phyloP scores from a whole-genome alignment of 2,329 filamentous ascomycete genomes.

The Cladobotryum mycophilum region DNA sequence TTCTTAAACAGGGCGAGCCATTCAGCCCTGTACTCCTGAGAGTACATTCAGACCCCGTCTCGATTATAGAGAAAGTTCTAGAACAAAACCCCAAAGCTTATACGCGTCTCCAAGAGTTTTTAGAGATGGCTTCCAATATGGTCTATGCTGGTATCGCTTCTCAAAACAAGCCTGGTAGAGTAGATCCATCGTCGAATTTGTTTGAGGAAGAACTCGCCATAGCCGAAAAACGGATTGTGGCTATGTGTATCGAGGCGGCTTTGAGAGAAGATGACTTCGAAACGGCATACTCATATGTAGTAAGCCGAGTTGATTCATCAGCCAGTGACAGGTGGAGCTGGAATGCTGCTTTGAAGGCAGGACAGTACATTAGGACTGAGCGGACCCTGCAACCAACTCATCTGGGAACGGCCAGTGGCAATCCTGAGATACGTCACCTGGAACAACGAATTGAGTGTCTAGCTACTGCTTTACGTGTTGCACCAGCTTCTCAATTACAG shows the following conservation, averaged over 20 bases:
- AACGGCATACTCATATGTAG: conserved; percentile 77
- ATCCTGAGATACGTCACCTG: conserved; percentile 61
- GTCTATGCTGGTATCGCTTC: conserved; percentile 49
- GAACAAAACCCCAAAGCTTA: conserved; percentile 71
- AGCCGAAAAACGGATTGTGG: conserved; percentile 62
- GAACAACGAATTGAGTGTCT: conserved; percentile 79
- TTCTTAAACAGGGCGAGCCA: conserved; percentile 71
- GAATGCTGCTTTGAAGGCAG: conserved; percentile 72
- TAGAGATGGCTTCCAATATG: conserved; percentile 63
- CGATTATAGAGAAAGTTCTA: conserved; percentile 65
- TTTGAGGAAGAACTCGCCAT: conserved; percentile 27
- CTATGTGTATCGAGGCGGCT: conserved; percentile 75
- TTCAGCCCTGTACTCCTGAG: conserved; percentile 73
- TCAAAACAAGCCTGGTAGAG: conserved; percentile 7
- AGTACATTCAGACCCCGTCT: conserved; percentile 69
- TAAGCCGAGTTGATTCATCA: conserved; percentile 54
- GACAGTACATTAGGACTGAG: conserved; percentile 58
- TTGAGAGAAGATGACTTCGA: conserved; percentile 75
- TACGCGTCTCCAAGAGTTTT: conserved; percentile 65
- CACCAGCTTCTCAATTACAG: conserved; percentile 62
- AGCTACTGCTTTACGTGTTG: conserved; percentile 66
- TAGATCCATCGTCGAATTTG: conserved; percentile 13
- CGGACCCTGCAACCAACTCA: conserved; percentile 52
- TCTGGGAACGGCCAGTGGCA: conserved; percentile 52
- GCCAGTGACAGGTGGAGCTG: conserved; percentile 62